These are phyloP conservation scores for Arthrobotrys iridis DNA, from an alignment of 2,329 filamentous ascomycete species.

Conservation along the genomic window DNA sequence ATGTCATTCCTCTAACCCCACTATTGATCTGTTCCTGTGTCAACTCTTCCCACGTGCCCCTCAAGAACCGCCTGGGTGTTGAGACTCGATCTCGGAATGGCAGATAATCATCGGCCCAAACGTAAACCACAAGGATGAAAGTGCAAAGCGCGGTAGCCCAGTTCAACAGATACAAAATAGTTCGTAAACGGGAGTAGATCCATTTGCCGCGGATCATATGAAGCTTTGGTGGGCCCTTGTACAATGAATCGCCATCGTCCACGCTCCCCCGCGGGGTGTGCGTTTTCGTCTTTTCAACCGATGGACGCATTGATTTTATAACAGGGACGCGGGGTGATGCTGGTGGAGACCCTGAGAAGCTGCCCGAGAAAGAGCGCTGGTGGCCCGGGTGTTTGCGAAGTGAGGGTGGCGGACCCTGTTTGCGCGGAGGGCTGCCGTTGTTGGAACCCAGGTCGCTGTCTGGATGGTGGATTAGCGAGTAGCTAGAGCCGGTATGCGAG, in stretches of 20 bases:
- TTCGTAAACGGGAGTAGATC: slow-evolving; percentile 41
- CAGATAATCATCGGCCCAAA: slow-evolving; percentile 46
- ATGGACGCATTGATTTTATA: slow-evolving; percentile 53
- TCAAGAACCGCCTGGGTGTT: slow-evolving; percentile 27
- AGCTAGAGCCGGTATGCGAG: slow-evolving; percentile 46
- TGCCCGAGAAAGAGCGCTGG: slow-evolving; percentile 34
- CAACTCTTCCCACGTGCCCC: slow-evolving; percentile 46
- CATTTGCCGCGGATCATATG: slow-evolving; percentile 54
- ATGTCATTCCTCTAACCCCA: slow-evolving; percentile 38
- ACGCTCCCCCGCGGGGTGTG: slow-evolving; percentile 46
- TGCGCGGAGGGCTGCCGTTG: slow-evolving; percentile 35
- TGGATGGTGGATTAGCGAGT: slow-evolving; percentile 53
- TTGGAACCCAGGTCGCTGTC: slow-evolving; percentile 49
- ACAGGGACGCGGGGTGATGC: slow-evolving; percentile 42
- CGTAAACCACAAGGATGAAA: slow-evolving; percentile 43
- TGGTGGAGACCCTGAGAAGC: slow-evolving; percentile 34
- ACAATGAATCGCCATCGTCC: slow-evolving; percentile 37
- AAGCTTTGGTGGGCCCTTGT: slow-evolving; percentile 39
- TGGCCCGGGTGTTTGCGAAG: slow-evolving; percentile 35
- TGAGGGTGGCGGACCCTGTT: slow-evolving; percentile 5
- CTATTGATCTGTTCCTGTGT: slow-evolving; percentile 26
- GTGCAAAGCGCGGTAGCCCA: slow-evolving; percentile 35
- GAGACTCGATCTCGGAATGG: slow-evolving; percentile 32
- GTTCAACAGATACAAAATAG: slow-evolving; percentile 46
- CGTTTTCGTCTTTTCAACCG: slow-evolving; percentile 46